Conservation (phyloP, 177 flowering plant species). For the Telopea speciosissima region DNA sequence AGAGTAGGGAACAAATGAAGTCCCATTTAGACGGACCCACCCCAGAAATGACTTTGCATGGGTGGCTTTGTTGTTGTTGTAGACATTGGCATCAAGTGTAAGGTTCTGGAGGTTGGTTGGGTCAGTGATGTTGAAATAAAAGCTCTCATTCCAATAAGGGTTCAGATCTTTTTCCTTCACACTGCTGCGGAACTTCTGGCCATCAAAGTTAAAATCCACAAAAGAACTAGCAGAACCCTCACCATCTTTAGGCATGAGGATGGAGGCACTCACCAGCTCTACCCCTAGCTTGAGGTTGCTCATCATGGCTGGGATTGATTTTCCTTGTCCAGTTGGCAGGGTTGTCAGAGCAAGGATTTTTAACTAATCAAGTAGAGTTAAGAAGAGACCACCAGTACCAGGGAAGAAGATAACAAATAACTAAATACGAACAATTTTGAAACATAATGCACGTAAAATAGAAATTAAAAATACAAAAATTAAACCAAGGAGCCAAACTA, state of each 20-base stretch:
- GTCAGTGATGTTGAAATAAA: slow-evolving; percentile 78
- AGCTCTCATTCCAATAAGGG: slow-evolving; percentile 92
- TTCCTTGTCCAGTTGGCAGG: neutral
- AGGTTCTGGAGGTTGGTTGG: slow-evolving; percentile 56
- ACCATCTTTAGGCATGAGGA: slow-evolving; percentile 86
- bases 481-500: neutral
- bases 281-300: slow-evolving; percentile 79
- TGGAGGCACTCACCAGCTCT: slow-evolving; percentile 73
- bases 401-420: slow-evolving; percentile 1
- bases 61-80: slow-evolving; percentile 37
- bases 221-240: slow-evolving; percentile 71
- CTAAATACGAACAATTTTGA: no score
- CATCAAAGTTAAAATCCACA: slow-evolving; percentile 77
- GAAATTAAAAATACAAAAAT: neutral
- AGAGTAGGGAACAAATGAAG: slow-evolving; percentile 70
- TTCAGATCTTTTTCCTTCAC: slow-evolving; percentile 83
- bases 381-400: slow-evolving; percentile 4
- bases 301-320: slow-evolving; percentile 25
- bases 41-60: slow-evolving; percentile 75
- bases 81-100: slow-evolving; percentile 57
- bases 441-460: neutral
- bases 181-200: slow-evolving; percentile 67
- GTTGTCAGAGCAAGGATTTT: slow-evolving; percentile 2
- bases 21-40: slow-evolving; percentile 57
- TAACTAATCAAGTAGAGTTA: neutral